Conservation (phyloP, 2,329 filamentous ascomycete genomes). For the Aspergillus puulaauensis region DNA sequence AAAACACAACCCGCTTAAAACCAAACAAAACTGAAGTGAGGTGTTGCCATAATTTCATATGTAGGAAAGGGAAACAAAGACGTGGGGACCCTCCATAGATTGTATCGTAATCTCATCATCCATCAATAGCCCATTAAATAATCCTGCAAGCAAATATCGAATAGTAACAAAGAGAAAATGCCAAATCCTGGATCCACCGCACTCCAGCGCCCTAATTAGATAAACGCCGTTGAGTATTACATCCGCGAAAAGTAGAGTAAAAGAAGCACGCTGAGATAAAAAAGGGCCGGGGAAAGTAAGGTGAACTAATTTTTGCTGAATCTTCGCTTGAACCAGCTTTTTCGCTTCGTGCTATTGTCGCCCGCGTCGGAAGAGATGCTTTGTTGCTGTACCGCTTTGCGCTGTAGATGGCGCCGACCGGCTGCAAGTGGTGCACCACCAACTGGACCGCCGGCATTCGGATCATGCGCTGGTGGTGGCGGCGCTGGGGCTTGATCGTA, state of each 20-base stretch:
- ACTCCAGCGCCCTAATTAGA: not conserved
- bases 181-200: not conserved
- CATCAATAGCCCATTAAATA: constrained; percentile 2
- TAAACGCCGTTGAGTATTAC: constrained; percentile 13
- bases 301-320: constrained; percentile 60
- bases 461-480: constrained; percentile 19
- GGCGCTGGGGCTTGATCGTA: constrained; percentile 15
- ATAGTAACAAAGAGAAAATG: not conserved
- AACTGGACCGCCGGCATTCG: constrained; percentile 26
- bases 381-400: constrained; percentile 19
- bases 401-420: constrained; percentile 20
- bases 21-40: not conserved
- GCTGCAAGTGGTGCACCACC: constrained; percentile 21
- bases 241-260: not conserved
- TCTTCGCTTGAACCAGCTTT: constrained; percentile 82
- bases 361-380: constrained; percentile 16
- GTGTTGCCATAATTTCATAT: not conserved
- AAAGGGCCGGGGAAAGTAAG: not conserved
- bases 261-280: not conserved
- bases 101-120: constrained; percentile 11
- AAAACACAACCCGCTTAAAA: not conserved
- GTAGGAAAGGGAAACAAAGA: not conserved
- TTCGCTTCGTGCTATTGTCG: constrained; percentile 65
- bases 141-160: not conserved
- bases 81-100: not conserved